Evolutionary conservation across 257 asterid species (phyloP).

Genomic region (Capsicum chinense): DNA sequence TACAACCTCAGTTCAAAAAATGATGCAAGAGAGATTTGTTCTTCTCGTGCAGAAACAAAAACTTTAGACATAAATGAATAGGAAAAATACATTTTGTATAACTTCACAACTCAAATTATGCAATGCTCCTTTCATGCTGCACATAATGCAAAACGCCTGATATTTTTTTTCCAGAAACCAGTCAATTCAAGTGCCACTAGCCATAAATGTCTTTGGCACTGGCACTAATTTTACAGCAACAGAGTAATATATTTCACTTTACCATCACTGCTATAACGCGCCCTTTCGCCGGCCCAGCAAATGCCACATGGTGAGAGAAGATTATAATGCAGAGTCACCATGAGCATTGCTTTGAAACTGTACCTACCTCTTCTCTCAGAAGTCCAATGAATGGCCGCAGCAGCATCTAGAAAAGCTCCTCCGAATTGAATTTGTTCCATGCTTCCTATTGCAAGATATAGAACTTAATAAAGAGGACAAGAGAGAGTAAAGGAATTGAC

Average conservation of each 20-base stretch:
- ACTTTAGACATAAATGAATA: slow-evolving; percentile 19
- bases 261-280: slow-evolving; percentile 37
- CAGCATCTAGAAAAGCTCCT: slow-evolving; percentile 89
- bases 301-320: slow-evolving; percentile 36
- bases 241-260: slow-evolving; percentile 38
- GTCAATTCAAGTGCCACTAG: slow-evolving; percentile 40
- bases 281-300: slow-evolving; percentile 41
- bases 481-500: background rate
- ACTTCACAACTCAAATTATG: background rate
- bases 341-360: slow-evolving; percentile 35
- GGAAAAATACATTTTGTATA: slow-evolving; percentile 23
- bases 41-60: slow-evolving; percentile 12
- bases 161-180: slow-evolving; percentile 29
- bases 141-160: background rate
- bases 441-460: slow-evolving; percentile 68
- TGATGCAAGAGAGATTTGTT: slow-evolving; percentile 15
- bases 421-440: slow-evolving; percentile 98
- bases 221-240: slow-evolving; percentile 61
- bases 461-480: slow-evolving; percentile 24
- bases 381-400: slow-evolving; percentile 33
- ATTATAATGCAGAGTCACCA: slow-evolving; percentile 21
- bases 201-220: slow-evolving; percentile 37
- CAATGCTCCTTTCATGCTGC: slow-evolving; percentile 19
- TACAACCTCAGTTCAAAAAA: slow-evolving; percentile 12
- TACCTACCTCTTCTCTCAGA: slow-evolving; percentile 34